Percentiles rank a stretch among this genome's conserved stretches.
Evolutionary conservation across 352 stramenopile genomes (phyloP).

Genomic region (Phytophthora macrochlamydospora): DNA sequence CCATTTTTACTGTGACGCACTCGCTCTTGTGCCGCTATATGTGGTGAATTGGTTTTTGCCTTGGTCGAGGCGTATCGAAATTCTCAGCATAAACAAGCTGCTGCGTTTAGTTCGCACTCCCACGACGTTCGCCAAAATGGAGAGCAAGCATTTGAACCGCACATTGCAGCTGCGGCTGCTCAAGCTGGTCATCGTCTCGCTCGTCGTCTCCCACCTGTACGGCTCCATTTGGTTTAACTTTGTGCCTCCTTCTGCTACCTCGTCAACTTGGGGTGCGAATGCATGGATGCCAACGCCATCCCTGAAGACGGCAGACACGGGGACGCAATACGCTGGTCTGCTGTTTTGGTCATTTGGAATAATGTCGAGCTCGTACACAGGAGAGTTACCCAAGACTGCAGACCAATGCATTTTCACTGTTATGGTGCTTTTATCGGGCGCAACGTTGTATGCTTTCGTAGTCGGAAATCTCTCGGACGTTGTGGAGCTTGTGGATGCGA

Average conservation of each 20-base stretch:
- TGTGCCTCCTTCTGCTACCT: background rate
- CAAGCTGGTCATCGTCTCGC: constrained; percentile 55
- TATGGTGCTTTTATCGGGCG: constrained; percentile 41
- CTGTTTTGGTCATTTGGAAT: constrained; percentile 70
- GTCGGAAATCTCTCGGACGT: constrained; percentile 70
- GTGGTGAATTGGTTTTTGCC: constrained; percentile 49
- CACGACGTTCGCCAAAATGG: constrained; percentile 24
- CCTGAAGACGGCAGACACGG: constrained; percentile 1
- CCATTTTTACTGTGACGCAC: constrained; percentile 33
- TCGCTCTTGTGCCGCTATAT: constrained; percentile 53
- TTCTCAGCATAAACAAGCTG: constrained; percentile 63
- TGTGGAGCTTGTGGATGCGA: constrained; percentile 52
- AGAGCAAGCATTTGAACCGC: constrained; percentile 48
- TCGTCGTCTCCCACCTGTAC: constrained; percentile 50
- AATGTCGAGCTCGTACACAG: constrained; percentile 54
- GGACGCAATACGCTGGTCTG: constrained; percentile 42
- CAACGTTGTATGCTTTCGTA: constrained; percentile 59
- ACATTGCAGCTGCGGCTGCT: constrained; percentile 51
- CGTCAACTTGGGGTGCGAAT: background rate
- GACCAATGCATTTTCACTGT: constrained; percentile 55
- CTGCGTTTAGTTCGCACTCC: constrained; percentile 40
- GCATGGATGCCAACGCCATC: constrained; percentile 15
- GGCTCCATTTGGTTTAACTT: constrained; percentile 75
- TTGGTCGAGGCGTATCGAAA: constrained; percentile 20
- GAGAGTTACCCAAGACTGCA: constrained; percentile 44